Evolutionary conservation across 352 stramenopile genomes (phyloP).

Genomic region (Pelagophyceae sp.): DNA sequence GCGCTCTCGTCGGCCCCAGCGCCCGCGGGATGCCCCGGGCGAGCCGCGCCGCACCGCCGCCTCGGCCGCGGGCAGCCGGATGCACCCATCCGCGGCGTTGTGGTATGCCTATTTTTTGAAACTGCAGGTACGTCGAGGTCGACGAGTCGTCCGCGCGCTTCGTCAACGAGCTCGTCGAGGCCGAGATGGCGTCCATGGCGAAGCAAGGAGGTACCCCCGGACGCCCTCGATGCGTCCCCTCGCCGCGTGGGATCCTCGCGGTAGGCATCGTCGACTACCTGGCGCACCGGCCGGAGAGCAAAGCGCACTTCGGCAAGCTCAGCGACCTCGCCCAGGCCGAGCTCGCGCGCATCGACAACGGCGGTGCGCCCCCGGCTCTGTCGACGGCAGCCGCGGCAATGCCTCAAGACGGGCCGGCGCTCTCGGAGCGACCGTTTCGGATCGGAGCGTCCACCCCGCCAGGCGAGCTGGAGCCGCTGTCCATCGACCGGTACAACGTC

Average conservation of each 20-base stretch:
- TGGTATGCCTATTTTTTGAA: no score
- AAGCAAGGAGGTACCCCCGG: background rate
- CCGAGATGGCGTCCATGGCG: background rate
- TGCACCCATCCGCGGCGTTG: no score
- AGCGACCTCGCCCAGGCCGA: background rate
- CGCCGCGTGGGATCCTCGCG: no score
- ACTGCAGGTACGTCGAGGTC: background rate
- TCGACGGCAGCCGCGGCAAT: no score
- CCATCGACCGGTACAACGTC: constrained; percentile 7
- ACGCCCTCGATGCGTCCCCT: no score
- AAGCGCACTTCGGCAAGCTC: background rate
- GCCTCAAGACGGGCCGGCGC: no score
- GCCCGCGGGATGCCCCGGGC: no score
- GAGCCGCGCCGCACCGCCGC: no score
- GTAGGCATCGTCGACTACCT: background rate
- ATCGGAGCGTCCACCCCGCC: no score
- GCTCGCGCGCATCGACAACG: background rate
- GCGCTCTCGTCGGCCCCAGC: background rate
- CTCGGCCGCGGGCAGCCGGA: no score
- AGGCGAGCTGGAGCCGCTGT: background rate
- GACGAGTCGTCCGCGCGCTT: background rate
- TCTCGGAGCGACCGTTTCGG: no score
- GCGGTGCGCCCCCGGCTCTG: background rate
- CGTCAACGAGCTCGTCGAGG: background rate
- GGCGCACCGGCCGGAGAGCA: background rate